These are phyloP conservation scores for Rhizopus delemar DNA, from an alignment of 371 early-diverging fungal genomes.

Conservation along the genomic window DNA sequence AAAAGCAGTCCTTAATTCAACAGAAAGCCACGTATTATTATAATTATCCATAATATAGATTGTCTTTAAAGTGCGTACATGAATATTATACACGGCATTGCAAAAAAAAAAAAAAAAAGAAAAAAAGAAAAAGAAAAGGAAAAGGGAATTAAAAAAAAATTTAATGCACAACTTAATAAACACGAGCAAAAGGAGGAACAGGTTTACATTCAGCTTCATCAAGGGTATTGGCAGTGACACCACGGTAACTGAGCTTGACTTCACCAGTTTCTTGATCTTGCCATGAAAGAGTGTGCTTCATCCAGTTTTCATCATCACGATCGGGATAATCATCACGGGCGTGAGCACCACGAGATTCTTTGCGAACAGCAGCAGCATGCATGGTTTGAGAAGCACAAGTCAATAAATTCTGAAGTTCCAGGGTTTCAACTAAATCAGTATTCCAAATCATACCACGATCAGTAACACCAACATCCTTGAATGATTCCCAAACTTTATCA, in stretches of 20 bases:
- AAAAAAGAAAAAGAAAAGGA: neutral
- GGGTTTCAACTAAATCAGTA: slow-evolving; percentile 93
- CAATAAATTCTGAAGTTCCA: slow-evolving; percentile 96
- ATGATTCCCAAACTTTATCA: slow-evolving; percentile 77
- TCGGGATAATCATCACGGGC: slow-evolving; percentile 92
- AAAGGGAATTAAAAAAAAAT: neutral
- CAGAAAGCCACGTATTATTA: too few species aligned
- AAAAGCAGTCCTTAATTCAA: too few species aligned
- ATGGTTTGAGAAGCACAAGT: slow-evolving; percentile 96
- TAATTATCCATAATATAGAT: too few species aligned
- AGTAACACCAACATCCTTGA: slow-evolving; percentile 83
- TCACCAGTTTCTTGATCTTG: slow-evolving; percentile 82
- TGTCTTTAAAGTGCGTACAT: neutral
- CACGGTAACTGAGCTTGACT: slow-evolving; percentile 82
- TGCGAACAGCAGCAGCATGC: slow-evolving; percentile 92
- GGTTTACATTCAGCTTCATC: slow-evolving; percentile 92
- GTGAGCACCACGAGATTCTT: slow-evolving; percentile 98
- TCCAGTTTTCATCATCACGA: slow-evolving; percentile 94
- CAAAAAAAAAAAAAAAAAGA: neutral
- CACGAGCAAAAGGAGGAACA: slow-evolving; percentile 93
- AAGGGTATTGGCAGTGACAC: slow-evolving; percentile 78
- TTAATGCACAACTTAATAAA: slow-evolving; percentile 70
- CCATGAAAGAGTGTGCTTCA: slow-evolving; percentile 98
- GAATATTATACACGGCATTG: neutral
- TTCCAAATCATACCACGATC: slow-evolving; percentile 98